Percentiles rank a stretch among this genome's conserved stretches.
phyloP scores from a whole-genome alignment of 768 basidiomycete species.

The Serpula lacrymans region DNA sequence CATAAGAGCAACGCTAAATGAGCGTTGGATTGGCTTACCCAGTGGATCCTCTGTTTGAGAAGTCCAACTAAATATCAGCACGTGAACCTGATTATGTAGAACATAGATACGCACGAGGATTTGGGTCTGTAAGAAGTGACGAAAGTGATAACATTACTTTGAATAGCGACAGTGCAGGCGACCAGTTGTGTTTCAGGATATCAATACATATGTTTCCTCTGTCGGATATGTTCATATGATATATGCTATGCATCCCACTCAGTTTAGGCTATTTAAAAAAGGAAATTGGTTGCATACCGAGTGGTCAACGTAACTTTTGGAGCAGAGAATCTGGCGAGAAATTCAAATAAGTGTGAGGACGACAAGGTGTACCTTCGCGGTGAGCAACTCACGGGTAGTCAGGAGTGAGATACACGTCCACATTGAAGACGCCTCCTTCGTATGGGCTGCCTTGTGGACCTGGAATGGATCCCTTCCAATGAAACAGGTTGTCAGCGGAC shows the following conservation, averaged over 20 bases:
- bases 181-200: slow-evolving; percentile 93
- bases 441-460: slow-evolving; percentile 83
- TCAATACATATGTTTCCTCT: slow-evolving; percentile 81
- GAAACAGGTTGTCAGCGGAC: slow-evolving; percentile 58
- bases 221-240: slow-evolving; percentile 88
- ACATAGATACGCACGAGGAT: slow-evolving; percentile 64
- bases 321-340: slow-evolving; percentile 61
- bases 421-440: slow-evolving; percentile 71
- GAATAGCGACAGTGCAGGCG: slow-evolving; percentile 88
- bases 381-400: slow-evolving; percentile 75
- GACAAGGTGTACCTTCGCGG: background rate
- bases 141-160: slow-evolving; percentile 94
- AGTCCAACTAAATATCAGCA: slow-evolving; percentile 8
- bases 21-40: no score
- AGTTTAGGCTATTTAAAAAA: background rate
- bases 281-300: slow-evolving; percentile 39
- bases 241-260: slow-evolving; percentile 50
- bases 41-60: slow-evolving; percentile 59
- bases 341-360: slow-evolving; percentile 4
- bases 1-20: background rate
- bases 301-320: slow-evolving; percentile 76
- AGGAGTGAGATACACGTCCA: slow-evolving; percentile 59
- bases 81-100: background rate
- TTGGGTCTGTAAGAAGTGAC: slow-evolving; percentile 90
- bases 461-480: slow-evolving; percentile 76